phyloP scores from a whole-genome alignment of 106 monocot genomes.

The Apostasia shenzhenica region DNA sequence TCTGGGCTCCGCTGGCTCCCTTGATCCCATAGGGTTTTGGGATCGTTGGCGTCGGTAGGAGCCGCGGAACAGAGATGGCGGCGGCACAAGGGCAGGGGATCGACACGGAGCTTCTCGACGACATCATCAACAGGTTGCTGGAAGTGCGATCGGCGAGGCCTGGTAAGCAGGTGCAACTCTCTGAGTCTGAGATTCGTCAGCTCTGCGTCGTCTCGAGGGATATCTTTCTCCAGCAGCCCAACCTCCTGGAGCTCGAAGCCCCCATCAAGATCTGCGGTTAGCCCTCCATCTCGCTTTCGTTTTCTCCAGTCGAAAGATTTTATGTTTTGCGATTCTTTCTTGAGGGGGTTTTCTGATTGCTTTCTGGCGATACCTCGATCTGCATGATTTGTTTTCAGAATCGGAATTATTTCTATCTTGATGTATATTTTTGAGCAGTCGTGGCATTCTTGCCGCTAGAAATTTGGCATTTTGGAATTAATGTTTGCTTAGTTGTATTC shows the following conservation, averaged over 20 bases:
- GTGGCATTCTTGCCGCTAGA: not conserved
- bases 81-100: conserved; percentile 22
- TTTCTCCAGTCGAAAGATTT: not conserved
- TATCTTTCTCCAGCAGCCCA: conserved; percentile 52
- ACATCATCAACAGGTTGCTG: conserved; percentile 40
- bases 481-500: not conserved
- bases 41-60: conserved; percentile 1
- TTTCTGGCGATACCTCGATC: not conserved
- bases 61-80: conserved; percentile 9
- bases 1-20: not conserved
- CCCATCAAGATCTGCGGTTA: conserved; percentile 64
- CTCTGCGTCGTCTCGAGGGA: conserved; percentile 46
- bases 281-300: not conserved
- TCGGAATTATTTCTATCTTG: not conserved
- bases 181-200: conserved; percentile 49
- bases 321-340: not conserved
- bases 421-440: not conserved
- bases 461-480: not conserved
- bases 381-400: not conserved
- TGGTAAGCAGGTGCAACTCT: conserved; percentile 47
- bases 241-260: conserved; percentile 51
- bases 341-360: too few species aligned
- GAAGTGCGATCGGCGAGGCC: conserved; percentile 46
- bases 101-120: conserved; percentile 33
- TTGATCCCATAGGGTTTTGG: not conserved